These are phyloP conservation scores for Xanthoconium purpureum DNA, from an alignment of 768 basidiomycete genomes.

Conservation along the genomic window DNA sequence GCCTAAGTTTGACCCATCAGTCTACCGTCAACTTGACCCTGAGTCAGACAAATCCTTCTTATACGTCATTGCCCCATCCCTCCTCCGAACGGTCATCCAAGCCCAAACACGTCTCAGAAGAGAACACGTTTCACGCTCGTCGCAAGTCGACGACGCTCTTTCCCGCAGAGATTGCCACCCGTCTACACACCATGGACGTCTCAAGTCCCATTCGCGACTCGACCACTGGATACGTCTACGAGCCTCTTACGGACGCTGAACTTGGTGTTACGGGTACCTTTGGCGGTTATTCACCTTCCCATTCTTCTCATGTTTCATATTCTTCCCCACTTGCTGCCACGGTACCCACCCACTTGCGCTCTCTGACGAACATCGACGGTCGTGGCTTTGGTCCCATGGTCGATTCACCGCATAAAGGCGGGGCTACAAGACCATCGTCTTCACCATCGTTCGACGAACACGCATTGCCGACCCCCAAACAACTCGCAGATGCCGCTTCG, in stretches of 20 bases:
- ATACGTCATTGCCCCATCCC: constrained; percentile 26
- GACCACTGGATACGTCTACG: constrained; percentile 24
- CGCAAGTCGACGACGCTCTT: constrained; percentile 35
- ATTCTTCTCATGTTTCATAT: constrained; percentile 8
- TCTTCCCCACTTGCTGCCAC: constrained; percentile 4
- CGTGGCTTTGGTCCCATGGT: constrained; percentile 1
- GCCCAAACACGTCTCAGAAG: constrained; percentile 25
- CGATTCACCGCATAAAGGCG: constrained; percentile 1
- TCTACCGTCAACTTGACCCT: constrained; percentile 26
- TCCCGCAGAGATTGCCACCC: constrained; percentile 26
- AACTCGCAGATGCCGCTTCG: constrained; percentile 59
- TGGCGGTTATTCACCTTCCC: constrained; percentile 13
- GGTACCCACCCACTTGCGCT: constrained; percentile 20
- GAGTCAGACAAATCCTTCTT: constrained; percentile 24
- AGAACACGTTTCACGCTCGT: constrained; percentile 35
- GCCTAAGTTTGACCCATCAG: constrained; percentile 25
- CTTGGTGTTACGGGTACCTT: constrained; percentile 15
- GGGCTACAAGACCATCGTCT: constrained; percentile 14
- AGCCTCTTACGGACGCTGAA: constrained; percentile 30
- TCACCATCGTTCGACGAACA: constrained; percentile 39
- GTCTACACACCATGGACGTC: constrained; percentile 32
- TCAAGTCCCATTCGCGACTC: constrained; percentile 23
- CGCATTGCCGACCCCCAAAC: constrained; percentile 48
- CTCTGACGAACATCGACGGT: constrained; percentile 21
- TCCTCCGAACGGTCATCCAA: constrained; percentile 24